These are phyloP conservation scores for Eimeria zaria DNA, from an alignment of 169 alveolate species.

Conservation along the genomic window DNA sequence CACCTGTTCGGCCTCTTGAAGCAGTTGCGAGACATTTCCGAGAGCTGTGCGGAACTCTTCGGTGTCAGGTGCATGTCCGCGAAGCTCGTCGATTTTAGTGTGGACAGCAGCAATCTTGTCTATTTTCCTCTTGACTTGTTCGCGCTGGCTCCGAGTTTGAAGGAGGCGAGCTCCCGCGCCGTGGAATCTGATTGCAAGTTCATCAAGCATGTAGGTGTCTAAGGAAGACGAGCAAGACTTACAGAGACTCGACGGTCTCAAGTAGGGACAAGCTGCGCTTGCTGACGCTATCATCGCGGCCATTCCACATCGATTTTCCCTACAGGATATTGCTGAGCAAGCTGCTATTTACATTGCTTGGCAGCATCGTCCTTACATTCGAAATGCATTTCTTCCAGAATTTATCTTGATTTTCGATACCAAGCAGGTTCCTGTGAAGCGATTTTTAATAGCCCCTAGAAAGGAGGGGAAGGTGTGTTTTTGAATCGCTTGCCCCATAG, in stretches of 20 bases:
- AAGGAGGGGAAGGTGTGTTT: not conserved
- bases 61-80: slow-evolving; percentile 71
- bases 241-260: slow-evolving; percentile 67
- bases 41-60: slow-evolving; percentile 66
- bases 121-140: slow-evolving; percentile 64
- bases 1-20: slow-evolving; percentile 80
- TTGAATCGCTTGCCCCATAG: slow-evolving; percentile 58
- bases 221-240: not conserved
- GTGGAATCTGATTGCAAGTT: slow-evolving; percentile 28
- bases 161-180: slow-evolving; percentile 75
- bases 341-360: not conserved
- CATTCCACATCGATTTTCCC: slow-evolving; percentile 69
- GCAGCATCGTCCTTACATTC: slow-evolving; percentile 6
- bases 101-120: slow-evolving; percentile 75
- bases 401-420: slow-evolving; percentile 63
- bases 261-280: slow-evolving; percentile 61
- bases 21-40: slow-evolving; percentile 64
- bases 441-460: too few species aligned
- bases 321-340: not conserved
- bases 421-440: slow-evolving; percentile 57
- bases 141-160: slow-evolving; percentile 79
- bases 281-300: slow-evolving; percentile 77
- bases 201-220: not conserved
- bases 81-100: slow-evolving; percentile 70
- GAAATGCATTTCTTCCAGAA: slow-evolving; percentile 69